Evolutionary conservation across 495 filamentous ascomycete species (phyloP).

Genomic region (Podospora comata): DNA sequence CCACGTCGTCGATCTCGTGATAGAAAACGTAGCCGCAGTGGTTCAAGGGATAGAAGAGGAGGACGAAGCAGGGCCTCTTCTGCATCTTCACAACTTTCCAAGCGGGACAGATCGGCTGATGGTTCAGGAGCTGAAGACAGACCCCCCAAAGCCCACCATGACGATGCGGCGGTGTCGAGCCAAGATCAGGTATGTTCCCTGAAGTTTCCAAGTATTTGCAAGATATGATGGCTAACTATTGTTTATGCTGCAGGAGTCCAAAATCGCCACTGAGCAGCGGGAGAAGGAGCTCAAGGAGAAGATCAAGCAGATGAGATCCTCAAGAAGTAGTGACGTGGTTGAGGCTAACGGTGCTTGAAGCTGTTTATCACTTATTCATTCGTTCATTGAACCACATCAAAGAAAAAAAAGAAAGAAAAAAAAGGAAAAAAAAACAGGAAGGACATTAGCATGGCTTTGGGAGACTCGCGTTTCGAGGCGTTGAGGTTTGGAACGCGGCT

Average conservation of each 20-base stretch:
- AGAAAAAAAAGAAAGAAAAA: too few relatives aligned
- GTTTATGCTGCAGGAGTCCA: slow-evolving; percentile 20
- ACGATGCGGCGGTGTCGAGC: slow-evolving; percentile 28
- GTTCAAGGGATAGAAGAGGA: slow-evolving; percentile 17
- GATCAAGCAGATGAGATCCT: slow-evolving; percentile 62
- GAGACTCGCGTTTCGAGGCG: background rate
- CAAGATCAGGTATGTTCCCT: slow-evolving; percentile 42
- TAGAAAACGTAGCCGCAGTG: slow-evolving; percentile 17
- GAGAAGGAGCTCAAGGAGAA: slow-evolving; percentile 67
- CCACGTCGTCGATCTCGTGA: slow-evolving; percentile 37
- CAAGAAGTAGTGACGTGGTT: slow-evolving; percentile 43
- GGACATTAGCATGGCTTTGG: background rate
- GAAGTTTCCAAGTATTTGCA: background rate
- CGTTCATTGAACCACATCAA: background rate
- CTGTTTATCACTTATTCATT: slow-evolving; percentile 11
- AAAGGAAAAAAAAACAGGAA: background rate
- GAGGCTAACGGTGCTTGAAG: slow-evolving; percentile 46
- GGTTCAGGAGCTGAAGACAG: slow-evolving; percentile 56
- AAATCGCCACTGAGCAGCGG: slow-evolving; percentile 54
- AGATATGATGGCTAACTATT: background rate
- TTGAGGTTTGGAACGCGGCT: background rate
- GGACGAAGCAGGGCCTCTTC: slow-evolving; percentile 35
- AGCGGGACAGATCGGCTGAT: slow-evolving; percentile 59
- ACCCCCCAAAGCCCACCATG: slow-evolving; percentile 35
- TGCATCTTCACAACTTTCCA: slow-evolving; percentile 51